Percentiles rank a stretch among this genome's conserved stretches.
Conservation (phyloP, 306 rosid species). For the Pyrus pyrifolia region DNA sequence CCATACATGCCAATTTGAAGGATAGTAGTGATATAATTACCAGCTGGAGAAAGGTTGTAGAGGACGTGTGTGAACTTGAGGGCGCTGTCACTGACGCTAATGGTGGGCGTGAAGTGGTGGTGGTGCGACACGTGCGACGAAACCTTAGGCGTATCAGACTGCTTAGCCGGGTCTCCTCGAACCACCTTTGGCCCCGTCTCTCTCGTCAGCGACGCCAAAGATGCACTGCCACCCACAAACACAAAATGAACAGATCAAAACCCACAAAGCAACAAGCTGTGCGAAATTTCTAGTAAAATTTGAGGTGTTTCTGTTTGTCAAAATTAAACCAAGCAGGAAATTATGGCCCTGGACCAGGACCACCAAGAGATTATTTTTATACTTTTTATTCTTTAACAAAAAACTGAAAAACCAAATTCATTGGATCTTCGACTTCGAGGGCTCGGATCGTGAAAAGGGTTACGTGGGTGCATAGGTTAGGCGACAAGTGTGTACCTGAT, state of each 20-base stretch:
- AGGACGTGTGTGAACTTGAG: conserved; percentile 86
- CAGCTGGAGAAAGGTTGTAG: conserved; percentile 86
- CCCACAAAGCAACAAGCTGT: background rate
- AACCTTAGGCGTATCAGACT: conserved; percentile 21
- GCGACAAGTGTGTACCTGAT: conserved; percentile 44
- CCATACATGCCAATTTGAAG: background rate
- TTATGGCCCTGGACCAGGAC: background rate
- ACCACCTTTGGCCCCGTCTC: conserved; percentile 81
- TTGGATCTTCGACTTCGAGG: too few relatives aligned
- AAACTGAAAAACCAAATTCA: background rate
- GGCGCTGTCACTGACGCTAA: conserved; percentile 71
- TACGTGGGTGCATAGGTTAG: background rate
- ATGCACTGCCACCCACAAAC: conserved; percentile 41
- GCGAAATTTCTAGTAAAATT: background rate
- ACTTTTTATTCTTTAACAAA: too few relatives aligned
- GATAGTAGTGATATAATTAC: conserved; percentile 19
- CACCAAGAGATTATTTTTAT: background rate
- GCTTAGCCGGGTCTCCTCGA: conserved; percentile 74
- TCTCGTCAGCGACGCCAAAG: conserved; percentile 75
- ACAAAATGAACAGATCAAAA: background rate
- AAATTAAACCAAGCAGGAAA: background rate
- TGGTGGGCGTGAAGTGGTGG: conserved; percentile 42
- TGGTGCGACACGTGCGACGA: conserved; percentile 38
- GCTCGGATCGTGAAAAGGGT: background rate
- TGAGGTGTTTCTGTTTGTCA: background rate